Evolutionary conservation across 371 early-diverging fungal genomes (phyloP).

Genomic region (Parasitella parasitica): DNA sequence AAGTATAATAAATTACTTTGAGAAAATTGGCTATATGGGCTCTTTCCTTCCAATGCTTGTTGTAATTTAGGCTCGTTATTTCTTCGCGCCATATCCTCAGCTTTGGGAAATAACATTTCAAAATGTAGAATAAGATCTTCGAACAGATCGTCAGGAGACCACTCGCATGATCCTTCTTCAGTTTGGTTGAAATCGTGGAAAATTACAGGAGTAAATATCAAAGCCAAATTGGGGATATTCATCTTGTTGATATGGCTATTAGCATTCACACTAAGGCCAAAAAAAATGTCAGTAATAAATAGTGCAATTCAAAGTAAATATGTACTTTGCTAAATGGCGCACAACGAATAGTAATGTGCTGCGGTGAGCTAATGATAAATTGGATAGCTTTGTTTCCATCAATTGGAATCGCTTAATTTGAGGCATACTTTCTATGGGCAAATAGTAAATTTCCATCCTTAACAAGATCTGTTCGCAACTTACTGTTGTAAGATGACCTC

Average conservation of each 20-base stretch:
- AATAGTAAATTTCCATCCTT: neutral
- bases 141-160: constrained; percentile 31
- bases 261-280: constrained; percentile 34
- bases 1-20: constrained; percentile 24
- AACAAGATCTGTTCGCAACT: neutral
- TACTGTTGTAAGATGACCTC: constrained; percentile 58
- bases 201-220: constrained; percentile 62
- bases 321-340: constrained; percentile 55
- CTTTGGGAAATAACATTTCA: constrained; percentile 19
- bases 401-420: constrained; percentile 31
- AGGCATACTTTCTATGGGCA: constrained; percentile 5
- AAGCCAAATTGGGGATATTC: constrained; percentile 55
- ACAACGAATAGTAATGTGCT: constrained; percentile 52
- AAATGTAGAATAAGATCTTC: constrained; percentile 27
- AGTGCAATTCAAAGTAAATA: constrained; percentile 2
- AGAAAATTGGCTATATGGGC: constrained; percentile 17
- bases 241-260: constrained; percentile 54
- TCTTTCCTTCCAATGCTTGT: constrained; percentile 16
- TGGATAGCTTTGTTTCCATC: constrained; percentile 35
- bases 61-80: constrained; percentile 13
- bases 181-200: constrained; percentile 61
- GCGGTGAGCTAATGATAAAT: constrained; percentile 47
- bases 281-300: neutral
- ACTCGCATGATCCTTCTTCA: constrained; percentile 20
- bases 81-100: constrained; percentile 17